Conservation (phyloP, 805 yeast genomes). For the Tanozyma kutaoensis region DNA sequence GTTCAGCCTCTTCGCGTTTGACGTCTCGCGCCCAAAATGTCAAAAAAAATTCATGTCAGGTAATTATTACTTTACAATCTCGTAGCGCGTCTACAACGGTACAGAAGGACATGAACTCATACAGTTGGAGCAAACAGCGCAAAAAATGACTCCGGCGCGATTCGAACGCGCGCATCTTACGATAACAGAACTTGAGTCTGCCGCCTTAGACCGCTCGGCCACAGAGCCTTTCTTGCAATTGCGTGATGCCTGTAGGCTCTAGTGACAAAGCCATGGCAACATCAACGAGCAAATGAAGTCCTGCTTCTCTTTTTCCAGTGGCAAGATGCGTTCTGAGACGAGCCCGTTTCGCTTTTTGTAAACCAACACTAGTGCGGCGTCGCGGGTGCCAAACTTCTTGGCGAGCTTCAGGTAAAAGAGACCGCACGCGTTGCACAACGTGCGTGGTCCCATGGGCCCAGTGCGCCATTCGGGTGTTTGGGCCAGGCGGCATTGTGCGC, state of each 20-base stretch:
- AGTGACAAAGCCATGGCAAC: too few species aligned
- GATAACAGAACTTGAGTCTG: slow-evolving; percentile 6
- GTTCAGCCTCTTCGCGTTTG: slow-evolving; percentile 4
- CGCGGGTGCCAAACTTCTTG: too few species aligned
- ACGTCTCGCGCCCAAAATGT: slow-evolving; percentile 6
- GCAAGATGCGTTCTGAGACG: too few species aligned
- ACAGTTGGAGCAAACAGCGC: background rate
- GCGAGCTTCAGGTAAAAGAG: too few species aligned
- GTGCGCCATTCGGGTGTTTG: slow-evolving; percentile 93
- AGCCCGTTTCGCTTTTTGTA: too few species aligned
- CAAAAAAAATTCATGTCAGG: slow-evolving; percentile 4
- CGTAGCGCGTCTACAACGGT: background rate
- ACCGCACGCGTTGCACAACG: slow-evolving; percentile 88
- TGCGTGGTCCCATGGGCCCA: slow-evolving; percentile 75
- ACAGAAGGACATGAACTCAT: background rate
- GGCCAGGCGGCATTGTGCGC: too few species aligned
- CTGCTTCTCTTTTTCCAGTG: too few species aligned
- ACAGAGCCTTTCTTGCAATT: slow-evolving; percentile 3
- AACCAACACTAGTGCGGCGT: too few species aligned
- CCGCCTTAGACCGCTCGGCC: slow-evolving; percentile 7
- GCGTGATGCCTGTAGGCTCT: too few species aligned
- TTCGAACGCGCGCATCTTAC: slow-evolving; percentile 6
- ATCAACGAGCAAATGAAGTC: too few species aligned
- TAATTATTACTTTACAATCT: slow-evolving; percentile 1
- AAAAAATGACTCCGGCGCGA: slow-evolving; percentile 5